Evolutionary conservation across 805 yeast species (phyloP).

Genomic region (Blastobotrys attinorum): DNA sequence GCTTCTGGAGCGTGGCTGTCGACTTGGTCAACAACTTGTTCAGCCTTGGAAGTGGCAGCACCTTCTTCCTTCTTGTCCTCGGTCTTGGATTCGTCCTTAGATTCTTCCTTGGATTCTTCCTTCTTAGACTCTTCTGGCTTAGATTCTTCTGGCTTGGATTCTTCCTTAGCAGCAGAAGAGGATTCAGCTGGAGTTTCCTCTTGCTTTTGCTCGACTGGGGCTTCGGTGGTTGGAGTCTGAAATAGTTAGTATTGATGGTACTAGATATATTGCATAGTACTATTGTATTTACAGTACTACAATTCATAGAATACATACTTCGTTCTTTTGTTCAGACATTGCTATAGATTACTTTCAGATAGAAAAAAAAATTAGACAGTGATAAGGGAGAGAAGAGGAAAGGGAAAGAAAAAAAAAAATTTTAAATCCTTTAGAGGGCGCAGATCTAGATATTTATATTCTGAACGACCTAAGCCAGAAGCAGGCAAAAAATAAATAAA

Average conservation of each 20-base stretch:
- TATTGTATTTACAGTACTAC: no score
- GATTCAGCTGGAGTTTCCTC: constrained; percentile 6
- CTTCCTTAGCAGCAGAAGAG: constrained; percentile 14
- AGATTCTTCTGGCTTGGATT: constrained; percentile 9
- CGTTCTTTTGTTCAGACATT: constrained; percentile 3
- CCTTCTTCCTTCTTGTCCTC: constrained; percentile 11
- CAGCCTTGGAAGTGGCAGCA: constrained; percentile 10
- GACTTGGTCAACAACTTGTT: constrained; percentile 14
- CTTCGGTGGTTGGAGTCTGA: background rate
- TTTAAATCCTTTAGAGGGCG: no score
- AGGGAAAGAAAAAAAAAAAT: constrained; percentile 1
- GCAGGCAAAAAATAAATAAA: no score
- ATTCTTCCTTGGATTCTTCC: constrained; percentile 9
- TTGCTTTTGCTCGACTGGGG: constrained; percentile 1
- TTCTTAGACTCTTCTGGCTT: constrained; percentile 10
- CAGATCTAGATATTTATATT: no score
- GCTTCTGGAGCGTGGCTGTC: constrained; percentile 17
- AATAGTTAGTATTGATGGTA: background rate
- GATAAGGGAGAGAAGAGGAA: constrained; percentile 3
- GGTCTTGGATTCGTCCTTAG: constrained; percentile 10
- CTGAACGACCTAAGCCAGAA: no score
- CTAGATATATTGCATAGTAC: background rate
- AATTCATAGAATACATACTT: background rate
- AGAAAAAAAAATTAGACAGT: no score
- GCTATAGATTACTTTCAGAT: background rate